Percentiles rank a stretch among this genome's conserved stretches.
Evolutionary conservation across 2,329 filamentous ascomycete species (phyloP).

Genomic region (Paraconiothyrium sp.): DNA sequence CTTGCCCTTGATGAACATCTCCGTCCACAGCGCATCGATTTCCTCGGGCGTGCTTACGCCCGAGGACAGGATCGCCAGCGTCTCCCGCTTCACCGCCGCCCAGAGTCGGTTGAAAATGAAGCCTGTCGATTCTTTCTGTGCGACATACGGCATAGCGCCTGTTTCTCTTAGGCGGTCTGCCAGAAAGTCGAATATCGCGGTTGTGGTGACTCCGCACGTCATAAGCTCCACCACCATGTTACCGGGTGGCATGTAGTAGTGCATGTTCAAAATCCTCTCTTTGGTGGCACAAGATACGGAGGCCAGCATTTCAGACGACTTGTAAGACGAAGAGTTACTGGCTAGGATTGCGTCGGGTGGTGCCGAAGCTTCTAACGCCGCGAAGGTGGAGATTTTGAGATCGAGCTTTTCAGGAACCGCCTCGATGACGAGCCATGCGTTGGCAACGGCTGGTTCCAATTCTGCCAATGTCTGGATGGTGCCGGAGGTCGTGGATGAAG

Average conservation of each 20-base stretch:
- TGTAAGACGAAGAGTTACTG: slow-evolving; percentile 64
- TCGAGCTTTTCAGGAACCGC: slow-evolving; percentile 62
- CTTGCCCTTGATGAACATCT: not conserved
- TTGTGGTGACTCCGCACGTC: not conserved
- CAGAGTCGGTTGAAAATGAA: not conserved
- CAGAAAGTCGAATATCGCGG: not conserved
- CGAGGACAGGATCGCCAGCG: not conserved
- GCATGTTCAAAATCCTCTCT: not conserved
- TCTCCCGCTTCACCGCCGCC: not conserved
- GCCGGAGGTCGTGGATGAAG: too few species aligned
- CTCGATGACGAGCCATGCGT: slow-evolving; percentile 65
- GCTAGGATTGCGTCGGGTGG: slow-evolving; percentile 60
- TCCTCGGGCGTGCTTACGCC: not conserved
- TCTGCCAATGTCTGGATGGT: slow-evolving; percentile 35
- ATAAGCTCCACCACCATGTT: not conserved
- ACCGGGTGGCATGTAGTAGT: not conserved
- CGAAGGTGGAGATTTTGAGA: slow-evolving; percentile 61
- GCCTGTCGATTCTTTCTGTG: not conserved
- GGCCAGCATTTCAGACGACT: slow-evolving; percentile 59
- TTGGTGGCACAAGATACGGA: slow-evolving; percentile 53
- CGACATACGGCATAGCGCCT: not conserved
- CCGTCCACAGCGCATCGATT: not conserved
- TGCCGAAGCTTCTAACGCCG: slow-evolving; percentile 55
- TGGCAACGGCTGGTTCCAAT: slow-evolving; percentile 52
- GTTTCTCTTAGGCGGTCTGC: not conserved